Conservation (phyloP, 176 grass and related monocot genomes). For the Areca catechu region DNA sequence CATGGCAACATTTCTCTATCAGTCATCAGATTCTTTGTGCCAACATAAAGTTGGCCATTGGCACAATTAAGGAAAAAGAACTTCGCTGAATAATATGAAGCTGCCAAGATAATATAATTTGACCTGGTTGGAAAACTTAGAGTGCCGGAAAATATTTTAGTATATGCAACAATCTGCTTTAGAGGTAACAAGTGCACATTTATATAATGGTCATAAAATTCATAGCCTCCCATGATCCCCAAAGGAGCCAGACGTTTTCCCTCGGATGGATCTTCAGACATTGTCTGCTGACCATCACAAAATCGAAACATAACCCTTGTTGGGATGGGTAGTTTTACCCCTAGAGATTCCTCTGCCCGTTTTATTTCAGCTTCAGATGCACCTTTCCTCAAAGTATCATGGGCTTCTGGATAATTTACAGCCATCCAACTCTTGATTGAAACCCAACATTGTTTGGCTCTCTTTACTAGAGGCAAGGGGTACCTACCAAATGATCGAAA, state of each 20-base stretch:
- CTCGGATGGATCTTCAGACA: constrained; percentile 5
- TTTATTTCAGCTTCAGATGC: constrained; percentile 66
- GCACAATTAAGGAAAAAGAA: constrained; percentile 61
- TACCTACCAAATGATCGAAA: constrained; percentile 76
- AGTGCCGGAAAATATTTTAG: constrained; percentile 27
- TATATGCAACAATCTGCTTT: constrained; percentile 44
- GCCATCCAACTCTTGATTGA: constrained; percentile 61
- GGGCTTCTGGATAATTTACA: constrained; percentile 78
- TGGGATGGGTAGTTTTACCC: constrained; percentile 62
- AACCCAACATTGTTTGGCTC: constrained; percentile 73
- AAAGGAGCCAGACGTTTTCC: constrained; percentile 22
- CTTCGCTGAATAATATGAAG: constrained; percentile 50
- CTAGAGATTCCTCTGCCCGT: constrained; percentile 46
- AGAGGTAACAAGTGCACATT: constrained; percentile 81
- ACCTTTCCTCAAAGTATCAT: constrained; percentile 59
- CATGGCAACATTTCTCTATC: constrained; percentile 66
- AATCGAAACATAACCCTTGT: constrained; percentile 81
- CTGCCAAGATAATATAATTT: constrained; percentile 55
- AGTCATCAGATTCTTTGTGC: constrained; percentile 36
- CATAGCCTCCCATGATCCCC: constrained; percentile 86
- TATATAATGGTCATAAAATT: constrained; percentile 42
- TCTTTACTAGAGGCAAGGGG: constrained; percentile 69
- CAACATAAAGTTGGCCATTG: constrained; percentile 72
- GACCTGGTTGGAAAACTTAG: constrained; percentile 17
- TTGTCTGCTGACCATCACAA: constrained; percentile 80